Percentiles rank a stretch among this genome's conserved stretches.
These are phyloP conservation scores for Myochromella boudieri DNA, from an alignment of 768 basidiomycete genomes.

Conservation along the genomic window DNA sequence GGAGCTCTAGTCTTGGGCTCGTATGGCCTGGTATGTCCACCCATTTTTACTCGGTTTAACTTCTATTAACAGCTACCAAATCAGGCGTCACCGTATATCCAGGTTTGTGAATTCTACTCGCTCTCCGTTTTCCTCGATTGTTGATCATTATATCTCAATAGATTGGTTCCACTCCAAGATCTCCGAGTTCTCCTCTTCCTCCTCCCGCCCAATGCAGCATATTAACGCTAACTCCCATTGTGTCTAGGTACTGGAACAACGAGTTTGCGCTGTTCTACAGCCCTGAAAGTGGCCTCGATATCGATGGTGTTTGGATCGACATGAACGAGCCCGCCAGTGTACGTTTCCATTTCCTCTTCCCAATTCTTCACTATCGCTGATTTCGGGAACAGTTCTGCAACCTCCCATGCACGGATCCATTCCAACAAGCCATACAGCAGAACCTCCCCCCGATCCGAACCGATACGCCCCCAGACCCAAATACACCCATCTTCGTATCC, in stretches of 20 bases:
- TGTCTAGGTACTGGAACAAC: constrained; percentile 61
- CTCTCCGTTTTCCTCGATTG: background rate
- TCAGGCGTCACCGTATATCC: constrained; percentile 58
- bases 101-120: constrained; percentile 29
- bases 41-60: background rate
- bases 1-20: constrained; percentile 52
- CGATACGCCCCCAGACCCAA: constrained; percentile 48
- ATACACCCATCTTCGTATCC: constrained; percentile 51
- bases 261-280: constrained; percentile 60
- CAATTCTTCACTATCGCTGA: background rate
- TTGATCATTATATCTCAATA: constrained; percentile 12
- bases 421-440: constrained; percentile 51
- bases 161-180: constrained; percentile 64
- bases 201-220: background rate
- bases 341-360: constrained; percentile 16
- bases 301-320: constrained; percentile 74
- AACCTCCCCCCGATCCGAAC: constrained; percentile 55
- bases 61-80: background rate
- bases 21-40: constrained; percentile 59
- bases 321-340: constrained; percentile 77
- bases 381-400: constrained; percentile 51
- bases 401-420: constrained; percentile 61
- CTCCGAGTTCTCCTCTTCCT: constrained; percentile 36
- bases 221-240: background rate
- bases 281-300: constrained; percentile 54